Conservation (phyloP, 352 stramenopile species). For the Plasmopara halstedii region DNA sequence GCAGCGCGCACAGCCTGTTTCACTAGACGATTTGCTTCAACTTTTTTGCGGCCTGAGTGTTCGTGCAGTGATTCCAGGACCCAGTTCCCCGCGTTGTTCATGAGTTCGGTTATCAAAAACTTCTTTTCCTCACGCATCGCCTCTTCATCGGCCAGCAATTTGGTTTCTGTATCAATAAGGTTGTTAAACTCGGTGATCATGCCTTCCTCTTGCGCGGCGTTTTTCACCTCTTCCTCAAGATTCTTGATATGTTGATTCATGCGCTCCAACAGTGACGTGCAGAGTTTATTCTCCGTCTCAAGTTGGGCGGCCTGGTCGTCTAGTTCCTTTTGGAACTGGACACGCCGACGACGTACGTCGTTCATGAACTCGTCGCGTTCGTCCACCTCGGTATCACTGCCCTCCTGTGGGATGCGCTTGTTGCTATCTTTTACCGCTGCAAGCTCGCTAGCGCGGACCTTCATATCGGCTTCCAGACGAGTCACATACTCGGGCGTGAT, state of each 20-base stretch:
- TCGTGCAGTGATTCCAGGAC: conserved; percentile 75
- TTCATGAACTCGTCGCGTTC: conserved; percentile 87
- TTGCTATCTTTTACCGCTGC: conserved; percentile 77
- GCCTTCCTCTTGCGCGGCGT: conserved; percentile 54
- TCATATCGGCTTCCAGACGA: conserved; percentile 80
- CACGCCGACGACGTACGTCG: conserved; percentile 65
- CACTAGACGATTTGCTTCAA: conserved; percentile 75
- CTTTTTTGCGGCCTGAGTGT: conserved; percentile 84
- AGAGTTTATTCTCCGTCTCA: conserved; percentile 71
- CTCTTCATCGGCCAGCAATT: conserved; percentile 72
- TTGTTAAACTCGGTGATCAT: conserved; percentile 73
- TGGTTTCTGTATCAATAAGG: conserved; percentile 65
- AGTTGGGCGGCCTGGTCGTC: conserved; percentile 70
- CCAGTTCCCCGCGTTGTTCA: conserved; percentile 86
- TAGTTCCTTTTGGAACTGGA: conserved; percentile 80
- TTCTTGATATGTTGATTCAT: conserved; percentile 81
- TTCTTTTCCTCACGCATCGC: conserved; percentile 86
- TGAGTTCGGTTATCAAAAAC: conserved; percentile 70
- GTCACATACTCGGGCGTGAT: conserved; percentile 83
- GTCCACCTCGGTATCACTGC: conserved; percentile 60
- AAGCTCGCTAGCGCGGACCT: conserved; percentile 68
- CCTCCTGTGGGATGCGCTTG: conserved; percentile 74
- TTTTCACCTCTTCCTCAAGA: conserved; percentile 70
- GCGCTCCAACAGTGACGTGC: conserved; percentile 64
- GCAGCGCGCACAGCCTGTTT: conserved; percentile 76